Evolutionary conservation across 192 early-diverging fungal genomes (phyloP).

Genomic region (Coemansia sp.): DNA sequence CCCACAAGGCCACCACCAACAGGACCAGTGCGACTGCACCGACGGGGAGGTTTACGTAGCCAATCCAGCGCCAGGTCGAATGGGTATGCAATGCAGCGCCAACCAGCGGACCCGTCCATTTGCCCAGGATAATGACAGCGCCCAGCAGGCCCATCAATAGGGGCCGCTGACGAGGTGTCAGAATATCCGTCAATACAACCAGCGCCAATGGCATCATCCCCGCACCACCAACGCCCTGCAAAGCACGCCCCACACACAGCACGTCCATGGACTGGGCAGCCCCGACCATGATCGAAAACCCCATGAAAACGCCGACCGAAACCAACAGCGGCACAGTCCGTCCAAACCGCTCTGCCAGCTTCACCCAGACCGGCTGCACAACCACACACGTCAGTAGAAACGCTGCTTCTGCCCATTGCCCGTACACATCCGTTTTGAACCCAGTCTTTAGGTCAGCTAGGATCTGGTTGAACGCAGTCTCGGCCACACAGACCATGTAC

Average conservation of each 20-base stretch:
- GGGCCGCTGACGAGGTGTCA: conserved; percentile 59
- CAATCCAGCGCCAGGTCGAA: conserved; percentile 62
- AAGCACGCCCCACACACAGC: conserved; percentile 61
- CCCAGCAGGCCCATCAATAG: conserved; percentile 63
- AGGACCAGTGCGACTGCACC: conserved; percentile 49
- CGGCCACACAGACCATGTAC: conserved; percentile 70
- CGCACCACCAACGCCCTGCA: conserved; percentile 69
- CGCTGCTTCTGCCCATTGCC: conserved; percentile 75
- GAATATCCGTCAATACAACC: conserved; percentile 72
- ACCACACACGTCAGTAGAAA: conserved; percentile 67
- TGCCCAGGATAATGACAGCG: conserved; percentile 56
- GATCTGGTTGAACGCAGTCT: conserved; percentile 79
- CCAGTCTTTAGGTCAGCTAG: conserved; percentile 63
- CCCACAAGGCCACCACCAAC: conserved; percentile 53
- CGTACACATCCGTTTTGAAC: conserved; percentile 55
- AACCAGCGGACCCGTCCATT: conserved; percentile 63
- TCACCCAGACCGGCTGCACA: conserved; percentile 75
- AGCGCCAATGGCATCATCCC: conserved; percentile 60
- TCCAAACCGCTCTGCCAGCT: conserved; percentile 73
- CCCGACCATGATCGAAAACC: conserved; percentile 44
- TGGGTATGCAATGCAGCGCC: conserved; percentile 61
- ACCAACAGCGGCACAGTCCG: conserved; percentile 28
- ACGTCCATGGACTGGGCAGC: conserved; percentile 32
- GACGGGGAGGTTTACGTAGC: conserved; percentile 76
- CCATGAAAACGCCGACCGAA: conserved; percentile 44